Conservation (phyloP, 768 basidiomycete species). For the Mrakia hoshinonis region DNA sequence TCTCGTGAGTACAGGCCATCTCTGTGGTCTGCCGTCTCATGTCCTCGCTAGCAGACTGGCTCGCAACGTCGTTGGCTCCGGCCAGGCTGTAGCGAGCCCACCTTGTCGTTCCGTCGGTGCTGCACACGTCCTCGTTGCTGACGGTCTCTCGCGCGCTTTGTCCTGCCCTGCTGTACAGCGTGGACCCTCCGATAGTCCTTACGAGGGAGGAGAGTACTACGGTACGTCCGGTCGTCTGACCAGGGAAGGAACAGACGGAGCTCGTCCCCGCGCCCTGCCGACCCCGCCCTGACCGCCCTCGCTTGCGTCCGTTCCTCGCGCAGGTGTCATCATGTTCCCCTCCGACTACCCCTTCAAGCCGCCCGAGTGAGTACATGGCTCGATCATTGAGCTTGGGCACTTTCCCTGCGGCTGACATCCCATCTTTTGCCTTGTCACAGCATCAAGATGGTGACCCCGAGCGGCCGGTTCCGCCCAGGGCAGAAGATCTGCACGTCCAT, state of each 20-base stretch:
- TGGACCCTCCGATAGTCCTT: conserved; percentile 89
- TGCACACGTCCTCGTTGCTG: too few relatives aligned
- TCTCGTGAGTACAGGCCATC: conserved; percentile 52
- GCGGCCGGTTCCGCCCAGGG: conserved; percentile 81
- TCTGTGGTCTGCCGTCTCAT: not conserved
- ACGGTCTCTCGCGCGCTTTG: not conserved
- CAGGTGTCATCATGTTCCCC: conserved; percentile 62
- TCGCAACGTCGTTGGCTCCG: too few relatives aligned
- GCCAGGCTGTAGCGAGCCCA: too few relatives aligned
- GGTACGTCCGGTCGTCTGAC: conserved; percentile 41
- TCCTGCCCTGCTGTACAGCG: conserved; percentile 48
- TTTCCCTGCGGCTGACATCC: not conserved
- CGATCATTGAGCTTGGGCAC: not conserved
- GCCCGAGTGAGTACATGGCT: conserved; percentile 13
- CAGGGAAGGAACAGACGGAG: conserved; percentile 54
- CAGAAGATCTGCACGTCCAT: conserved; percentile 97
- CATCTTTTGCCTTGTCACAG: conserved; percentile 46
- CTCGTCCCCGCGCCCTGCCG: not conserved
- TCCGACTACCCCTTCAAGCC: conserved; percentile 59
- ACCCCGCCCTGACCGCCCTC: not conserved
- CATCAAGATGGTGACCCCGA: conserved; percentile 79
- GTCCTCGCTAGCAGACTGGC: too few relatives aligned
- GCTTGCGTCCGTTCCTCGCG: not conserved
- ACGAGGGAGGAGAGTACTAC: conserved; percentile 84
- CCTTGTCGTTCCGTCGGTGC: too few relatives aligned